phyloP scores from a whole-genome alignment of 1,284 basidiomycete species.

The Papiliotrema flavescens region DNA sequence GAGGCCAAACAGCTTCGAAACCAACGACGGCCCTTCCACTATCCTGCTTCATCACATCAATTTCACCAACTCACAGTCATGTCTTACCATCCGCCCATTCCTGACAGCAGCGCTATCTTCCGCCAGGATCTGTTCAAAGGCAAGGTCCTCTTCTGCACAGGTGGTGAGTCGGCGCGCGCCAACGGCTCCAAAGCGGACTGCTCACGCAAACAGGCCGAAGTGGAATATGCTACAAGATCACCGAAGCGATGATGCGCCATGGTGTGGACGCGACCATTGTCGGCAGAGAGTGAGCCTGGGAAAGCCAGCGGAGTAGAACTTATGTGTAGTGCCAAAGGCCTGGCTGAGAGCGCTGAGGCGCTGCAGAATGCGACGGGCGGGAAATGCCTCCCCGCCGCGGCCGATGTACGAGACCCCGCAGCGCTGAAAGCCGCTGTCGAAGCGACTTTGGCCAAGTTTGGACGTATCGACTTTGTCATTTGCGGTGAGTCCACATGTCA shows the following conservation, averaged over 20 bases:
- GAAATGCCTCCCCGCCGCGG: conserved; percentile 69
- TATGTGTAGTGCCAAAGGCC: conserved; percentile 63
- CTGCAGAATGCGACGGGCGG: conserved; percentile 67
- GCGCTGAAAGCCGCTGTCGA: conserved; percentile 72
- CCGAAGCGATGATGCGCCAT: conserved; percentile 78
- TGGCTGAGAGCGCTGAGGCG: conserved; percentile 66
- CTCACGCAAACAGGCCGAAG: conserved; percentile 52
- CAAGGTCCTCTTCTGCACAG: conserved; percentile 91
- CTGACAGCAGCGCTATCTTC: conserved; percentile 51
- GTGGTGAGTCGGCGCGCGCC: conserved; percentile 53
- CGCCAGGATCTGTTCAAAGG: conserved; percentile 78
- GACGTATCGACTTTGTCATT: conserved; percentile 90
- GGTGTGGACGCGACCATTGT: conserved; percentile 78
- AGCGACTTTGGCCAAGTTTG: conserved; percentile 70
- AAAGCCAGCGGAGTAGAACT: not conserved
- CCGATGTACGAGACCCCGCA: conserved; percentile 77
- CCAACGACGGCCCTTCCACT: not conserved
- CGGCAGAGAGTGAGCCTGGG: conserved; percentile 71
- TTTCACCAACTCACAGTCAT: not conserved
- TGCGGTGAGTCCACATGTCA: conserved; percentile 58
- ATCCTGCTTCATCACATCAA: not conserved
- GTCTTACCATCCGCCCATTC: not conserved
- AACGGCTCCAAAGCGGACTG: not conserved
- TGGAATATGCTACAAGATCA: conserved; percentile 89
- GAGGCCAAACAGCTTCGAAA: too few species aligned